Conservation (phyloP, 2,329 filamentous ascomycete species). For the Kalmusia sp. region DNA sequence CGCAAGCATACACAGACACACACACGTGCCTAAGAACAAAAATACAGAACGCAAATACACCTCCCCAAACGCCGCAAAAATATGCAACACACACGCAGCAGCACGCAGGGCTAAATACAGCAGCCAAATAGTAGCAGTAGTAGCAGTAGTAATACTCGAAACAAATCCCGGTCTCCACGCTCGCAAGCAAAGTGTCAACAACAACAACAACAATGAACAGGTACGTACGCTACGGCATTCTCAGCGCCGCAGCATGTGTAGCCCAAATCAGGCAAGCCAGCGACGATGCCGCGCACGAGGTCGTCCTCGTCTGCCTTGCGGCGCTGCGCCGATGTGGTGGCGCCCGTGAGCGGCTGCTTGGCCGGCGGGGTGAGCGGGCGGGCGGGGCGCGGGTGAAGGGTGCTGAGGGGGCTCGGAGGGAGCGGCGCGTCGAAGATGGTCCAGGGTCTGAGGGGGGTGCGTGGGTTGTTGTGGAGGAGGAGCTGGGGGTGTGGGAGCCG, state of each 20-base stretch:
- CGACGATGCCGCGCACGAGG: slow-evolving; percentile 32
- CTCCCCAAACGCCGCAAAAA: too few relatives aligned
- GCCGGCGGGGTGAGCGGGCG: slow-evolving; percentile 22
- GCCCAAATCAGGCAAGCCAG: slow-evolving; percentile 36
- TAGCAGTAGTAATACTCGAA: too few relatives aligned
- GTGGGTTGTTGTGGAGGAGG: slow-evolving; percentile 1
- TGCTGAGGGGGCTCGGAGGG: slow-evolving; percentile 18
- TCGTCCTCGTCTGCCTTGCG: slow-evolving; percentile 39
- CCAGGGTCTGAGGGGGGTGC: slow-evolving; percentile 26
- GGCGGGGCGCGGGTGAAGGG: slow-evolving; percentile 27
- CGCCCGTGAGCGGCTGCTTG: slow-evolving; percentile 30
- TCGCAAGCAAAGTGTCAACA: too few relatives aligned
- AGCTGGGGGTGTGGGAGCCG: slow-evolving; percentile 7
- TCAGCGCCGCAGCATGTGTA: slow-evolving; percentile 40
- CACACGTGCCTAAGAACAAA: too few relatives aligned
- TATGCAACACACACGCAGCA: too few relatives aligned
- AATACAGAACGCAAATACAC: too few relatives aligned
- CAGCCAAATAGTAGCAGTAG: too few relatives aligned
- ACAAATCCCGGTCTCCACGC: too few relatives aligned
- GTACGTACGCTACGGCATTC: background rate
- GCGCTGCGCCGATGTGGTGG: slow-evolving; percentile 31
- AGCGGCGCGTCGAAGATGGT: slow-evolving; percentile 34
- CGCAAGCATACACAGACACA: too few relatives aligned
- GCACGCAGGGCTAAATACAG: too few relatives aligned
- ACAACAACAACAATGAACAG: too few relatives aligned